Base-by-base conservation (phyloP, 2,329 filamentous ascomycete species). In the Aspergillus clavatus region DNA sequence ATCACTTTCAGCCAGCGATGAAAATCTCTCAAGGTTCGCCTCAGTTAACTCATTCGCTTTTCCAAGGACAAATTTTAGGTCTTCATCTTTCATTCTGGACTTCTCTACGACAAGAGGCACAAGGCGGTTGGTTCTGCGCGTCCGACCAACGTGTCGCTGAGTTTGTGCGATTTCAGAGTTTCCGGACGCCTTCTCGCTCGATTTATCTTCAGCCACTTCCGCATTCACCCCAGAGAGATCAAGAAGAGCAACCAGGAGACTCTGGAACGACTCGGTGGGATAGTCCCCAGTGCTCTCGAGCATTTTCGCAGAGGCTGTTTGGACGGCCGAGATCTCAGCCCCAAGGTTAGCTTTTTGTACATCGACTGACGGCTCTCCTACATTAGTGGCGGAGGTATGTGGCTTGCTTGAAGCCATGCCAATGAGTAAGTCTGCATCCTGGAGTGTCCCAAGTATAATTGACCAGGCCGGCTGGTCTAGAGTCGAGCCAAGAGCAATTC, bases 261-360 rank as follows among this genome's bases (percentile, higher is more conserved):
- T 81, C 4, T 85, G 72, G 57, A 97, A 97, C 0, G 89, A 76
- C 12, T 82, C 77, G 52, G 91, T 89, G 0, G 89, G 88, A 58
- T 95, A 97, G 56, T 96, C 90, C 12, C 86, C 77, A 0, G 90
- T 97, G 67, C 89, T 95, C 63, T 97, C 93, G 46, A 97, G 83
- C 14, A 98, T 75, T 51, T 93, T 82, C 1, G 83, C 82, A 1
- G 89, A 89, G 2, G 93, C 93, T 5, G 86, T 84, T 65, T 96
- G 88, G 0, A 97, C 91, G 24, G 93, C 88, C 48, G 86, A 81
- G 22, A 95, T 86, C 62, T 98, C 93, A 0, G 80, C 76, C 28
- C 81, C 82, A 57, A 97, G 83, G 56, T 87, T 89, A 7, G 76
- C 75, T 43, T 65, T 70, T 2, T 65, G 60, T n/a, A 61, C 54